These are phyloP conservation scores for Xylaria sp. DNA, from an alignment of 2,329 filamentous ascomycete species.

Conservation along the genomic window DNA sequence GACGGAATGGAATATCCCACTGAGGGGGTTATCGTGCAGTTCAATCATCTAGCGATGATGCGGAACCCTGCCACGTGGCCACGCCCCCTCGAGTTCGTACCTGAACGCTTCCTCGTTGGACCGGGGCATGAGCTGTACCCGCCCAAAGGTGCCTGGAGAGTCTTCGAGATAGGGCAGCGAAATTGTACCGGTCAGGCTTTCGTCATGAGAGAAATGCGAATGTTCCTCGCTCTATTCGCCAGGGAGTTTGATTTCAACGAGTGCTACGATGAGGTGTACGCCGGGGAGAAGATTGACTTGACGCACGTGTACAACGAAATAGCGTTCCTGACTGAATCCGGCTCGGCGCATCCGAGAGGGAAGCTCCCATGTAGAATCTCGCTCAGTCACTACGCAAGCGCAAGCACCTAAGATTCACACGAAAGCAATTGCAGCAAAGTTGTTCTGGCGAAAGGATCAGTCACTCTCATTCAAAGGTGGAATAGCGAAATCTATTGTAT, in stretches of 20 bases:
- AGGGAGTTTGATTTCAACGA: conserved; percentile 40
- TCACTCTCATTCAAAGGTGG: not conserved
- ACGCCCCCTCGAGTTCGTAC: conserved; percentile 52
- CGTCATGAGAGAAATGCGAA: conserved; percentile 38
- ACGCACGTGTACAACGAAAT: conserved; percentile 37
- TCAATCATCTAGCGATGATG: conserved; percentile 47
- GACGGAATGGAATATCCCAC: conserved; percentile 53
- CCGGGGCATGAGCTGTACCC: conserved; percentile 43
- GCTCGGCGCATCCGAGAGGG: conserved; percentile 36
- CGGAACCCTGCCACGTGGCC: conserved; percentile 50
- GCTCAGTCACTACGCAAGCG: conserved; percentile 27
- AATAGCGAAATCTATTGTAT: too few species aligned
- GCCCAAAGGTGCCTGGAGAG: conserved; percentile 56
- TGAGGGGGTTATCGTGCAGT: conserved; percentile 50
- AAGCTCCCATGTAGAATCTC: conserved; percentile 36
- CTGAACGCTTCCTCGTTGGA: conserved; percentile 52
- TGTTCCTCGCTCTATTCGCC: conserved; percentile 35
- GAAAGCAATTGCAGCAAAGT: not conserved
- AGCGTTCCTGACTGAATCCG: conserved; percentile 36
- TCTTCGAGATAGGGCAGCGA: conserved; percentile 60
- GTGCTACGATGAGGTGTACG: conserved; percentile 38
- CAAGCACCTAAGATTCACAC: not conserved
- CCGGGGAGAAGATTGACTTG: conserved; percentile 33
- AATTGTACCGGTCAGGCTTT: conserved; percentile 61
- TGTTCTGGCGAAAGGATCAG: not conserved